phyloP scores from a whole-genome alignment of 1,284 basidiomycete species.

The Ceratobasidium sp. region DNA sequence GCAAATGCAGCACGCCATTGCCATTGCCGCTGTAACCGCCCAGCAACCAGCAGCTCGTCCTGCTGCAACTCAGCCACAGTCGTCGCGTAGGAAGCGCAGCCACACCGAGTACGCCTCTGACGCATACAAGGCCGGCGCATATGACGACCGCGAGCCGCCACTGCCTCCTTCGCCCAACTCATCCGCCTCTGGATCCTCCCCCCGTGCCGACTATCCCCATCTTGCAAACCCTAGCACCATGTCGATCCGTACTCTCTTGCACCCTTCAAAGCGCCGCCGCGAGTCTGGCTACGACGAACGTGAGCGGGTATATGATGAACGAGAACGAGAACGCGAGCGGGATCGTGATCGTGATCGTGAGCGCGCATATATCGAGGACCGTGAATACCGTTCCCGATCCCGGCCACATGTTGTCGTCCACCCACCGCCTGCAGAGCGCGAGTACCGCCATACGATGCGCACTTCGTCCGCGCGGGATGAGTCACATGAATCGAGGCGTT shows the following conservation, averaged over 20 bases:
- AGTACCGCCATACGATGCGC: constrained; percentile 26
- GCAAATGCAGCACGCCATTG: constrained; percentile 57
- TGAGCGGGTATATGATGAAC: constrained; percentile 19
- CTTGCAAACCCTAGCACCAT: constrained; percentile 33
- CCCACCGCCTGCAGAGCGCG: constrained; percentile 16
- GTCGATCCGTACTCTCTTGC: constrained; percentile 36
- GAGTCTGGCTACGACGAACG: constrained; percentile 25
- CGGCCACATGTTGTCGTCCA: constrained; percentile 38
- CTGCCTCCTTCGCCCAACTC: constrained; percentile 15
- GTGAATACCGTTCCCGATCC: constrained; percentile 27
- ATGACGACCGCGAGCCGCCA: constrained; percentile 17
- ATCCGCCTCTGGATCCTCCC: constrained; percentile 22
- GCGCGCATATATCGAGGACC: constrained; percentile 15
- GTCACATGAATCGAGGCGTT: constrained; percentile 15
- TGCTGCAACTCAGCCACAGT: neutral
- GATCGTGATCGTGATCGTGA: constrained; percentile 26
- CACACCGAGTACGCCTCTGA: constrained; percentile 32
- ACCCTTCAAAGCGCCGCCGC: constrained; percentile 35
- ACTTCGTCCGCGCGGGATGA: constrained; percentile 36
- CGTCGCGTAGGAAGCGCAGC: constrained; percentile 15
- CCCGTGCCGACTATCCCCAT: constrained; percentile 33
- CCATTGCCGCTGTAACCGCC: constrained; percentile 23
- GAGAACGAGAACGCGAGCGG: constrained; percentile 15
- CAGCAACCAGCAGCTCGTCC: neutral
- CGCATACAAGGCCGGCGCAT: constrained; percentile 27